Evolutionary conservation across 1,284 basidiomycete genomes (phyloP).

Genomic region (Cutaneotrichosporon cutaneum): DNA sequence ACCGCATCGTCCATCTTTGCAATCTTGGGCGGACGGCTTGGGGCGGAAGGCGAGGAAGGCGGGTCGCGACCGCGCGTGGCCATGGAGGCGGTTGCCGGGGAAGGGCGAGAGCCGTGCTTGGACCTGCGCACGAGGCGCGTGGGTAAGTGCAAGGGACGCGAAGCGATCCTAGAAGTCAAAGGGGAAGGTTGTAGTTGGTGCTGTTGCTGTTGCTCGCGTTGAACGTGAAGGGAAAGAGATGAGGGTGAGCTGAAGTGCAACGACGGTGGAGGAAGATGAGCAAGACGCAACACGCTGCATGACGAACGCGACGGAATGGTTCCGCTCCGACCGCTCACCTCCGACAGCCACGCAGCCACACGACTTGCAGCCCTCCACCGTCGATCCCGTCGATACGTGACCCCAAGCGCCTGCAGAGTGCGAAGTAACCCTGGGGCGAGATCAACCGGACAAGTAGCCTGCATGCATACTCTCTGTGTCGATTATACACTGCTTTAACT

Average conservation of each 20-base stretch:
- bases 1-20: conserved; percentile 49
- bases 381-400: neutral
- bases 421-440: neutral
- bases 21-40: conserved; percentile 35
- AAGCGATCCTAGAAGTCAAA: neutral
- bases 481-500: conserved; percentile 10
- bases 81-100: conserved; percentile 12
- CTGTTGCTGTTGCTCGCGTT: neutral
- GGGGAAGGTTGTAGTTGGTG: neutral
- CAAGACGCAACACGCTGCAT: neutral
- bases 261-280: neutral
- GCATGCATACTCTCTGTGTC: neutral
- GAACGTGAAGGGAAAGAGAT: neutral
- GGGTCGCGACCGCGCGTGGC: conserved; percentile 15
- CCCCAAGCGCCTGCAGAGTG: neutral
- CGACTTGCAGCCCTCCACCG: no score
- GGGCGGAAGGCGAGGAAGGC: conserved; percentile 17
- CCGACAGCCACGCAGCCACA: no score
- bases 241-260: neutral
- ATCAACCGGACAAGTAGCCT: no score
- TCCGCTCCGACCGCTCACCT: neutral
- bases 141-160: neutral
- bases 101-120: conserved; percentile 1
- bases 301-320: neutral
- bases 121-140: conserved; percentile 1